Percentiles rank a stretch among this genome's conserved stretches.
Evolutionary conservation across 306 rosid species (phyloP).

Genomic region (Rosa rugosa): DNA sequence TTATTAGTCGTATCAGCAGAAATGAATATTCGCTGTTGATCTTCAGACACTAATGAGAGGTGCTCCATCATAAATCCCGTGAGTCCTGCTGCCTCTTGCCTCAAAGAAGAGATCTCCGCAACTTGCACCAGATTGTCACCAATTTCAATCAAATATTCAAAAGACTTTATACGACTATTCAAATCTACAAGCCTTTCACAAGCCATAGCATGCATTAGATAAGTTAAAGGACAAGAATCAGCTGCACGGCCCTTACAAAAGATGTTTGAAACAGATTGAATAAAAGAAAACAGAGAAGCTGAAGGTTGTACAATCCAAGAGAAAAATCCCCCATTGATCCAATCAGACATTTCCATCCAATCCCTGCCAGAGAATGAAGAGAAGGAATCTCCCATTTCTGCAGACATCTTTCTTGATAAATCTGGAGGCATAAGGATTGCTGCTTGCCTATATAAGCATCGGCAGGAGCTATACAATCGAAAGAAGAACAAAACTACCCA

Average conservation of each 20-base stretch:
- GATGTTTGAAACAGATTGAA: conserved; percentile 54
- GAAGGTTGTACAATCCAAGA: conserved; percentile 75
- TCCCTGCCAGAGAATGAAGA: conserved; percentile 62
- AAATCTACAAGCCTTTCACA: conserved; percentile 84
- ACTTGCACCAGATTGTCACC: conserved; percentile 38
- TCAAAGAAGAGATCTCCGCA: conserved; percentile 40
- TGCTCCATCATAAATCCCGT: conserved; percentile 69
- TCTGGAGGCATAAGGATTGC: conserved; percentile 65
- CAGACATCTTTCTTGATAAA: conserved; percentile 67
- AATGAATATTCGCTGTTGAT: conserved; percentile 38
- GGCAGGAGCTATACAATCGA: conserved; percentile 69
- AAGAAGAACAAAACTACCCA: conserved; percentile 79
- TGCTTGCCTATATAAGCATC: conserved; percentile 67
- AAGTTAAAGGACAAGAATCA: conserved; percentile 56
- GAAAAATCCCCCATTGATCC: conserved; percentile 58
- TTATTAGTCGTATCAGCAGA: conserved; percentile 33
- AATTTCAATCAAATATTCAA: conserved; percentile 59
- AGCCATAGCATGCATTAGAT: conserved; percentile 70
- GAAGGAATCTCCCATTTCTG: conserved; percentile 55
- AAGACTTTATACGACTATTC: conserved; percentile 63
- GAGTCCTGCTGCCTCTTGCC: conserved; percentile 77
- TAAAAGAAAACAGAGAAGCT: conserved; percentile 62
- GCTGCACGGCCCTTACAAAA: conserved; percentile 38
- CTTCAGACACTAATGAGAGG: conserved; percentile 42
- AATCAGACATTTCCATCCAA: conserved; percentile 69